phyloP scores from a whole-genome alignment of 371 early-diverging fungal species.

The Scutellospora calospora region DNA sequence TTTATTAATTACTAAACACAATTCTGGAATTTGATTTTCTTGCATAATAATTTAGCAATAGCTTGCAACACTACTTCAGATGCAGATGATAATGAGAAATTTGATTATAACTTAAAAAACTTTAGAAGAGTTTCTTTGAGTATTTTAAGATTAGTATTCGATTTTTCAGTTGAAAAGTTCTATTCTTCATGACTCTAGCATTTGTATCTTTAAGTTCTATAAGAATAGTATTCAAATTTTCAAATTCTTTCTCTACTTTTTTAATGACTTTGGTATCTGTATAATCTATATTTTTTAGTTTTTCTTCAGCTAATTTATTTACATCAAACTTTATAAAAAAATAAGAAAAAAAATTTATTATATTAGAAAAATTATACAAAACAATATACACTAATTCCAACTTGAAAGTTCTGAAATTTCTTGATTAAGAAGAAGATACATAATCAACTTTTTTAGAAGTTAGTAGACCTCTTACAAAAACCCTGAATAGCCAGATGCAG shows the following conservation, averaged over 20 bases:
- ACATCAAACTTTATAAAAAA: not conserved
- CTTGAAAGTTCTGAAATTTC: slow-evolving; percentile 9
- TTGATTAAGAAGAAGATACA: not conserved
- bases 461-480: slow-evolving; percentile 19
- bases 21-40: slow-evolving; percentile 6
- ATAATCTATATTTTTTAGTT: not conserved
- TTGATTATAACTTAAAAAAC: slow-evolving; percentile 17
- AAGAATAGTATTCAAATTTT: not conserved
- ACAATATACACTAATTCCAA: not conserved
- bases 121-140: not conserved
- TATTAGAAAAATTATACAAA: not conserved
- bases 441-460: not conserved
- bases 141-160: not conserved
- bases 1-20: not conserved
- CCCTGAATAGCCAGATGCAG: not conserved
- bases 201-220: not conserved
- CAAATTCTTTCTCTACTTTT: not conserved
- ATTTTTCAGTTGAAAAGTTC: slow-evolving; percentile 15
- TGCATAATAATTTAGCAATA: not conserved
- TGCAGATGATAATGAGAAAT: no score
- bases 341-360: not conserved
- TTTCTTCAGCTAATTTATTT: slow-evolving; percentile 1
- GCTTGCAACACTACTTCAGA: no score
- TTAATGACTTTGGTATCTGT: not conserved
- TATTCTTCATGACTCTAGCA: not conserved